Base-by-base conservation (phyloP, 768 basidiomycete species). In the Lactifluus volemus region DNA sequence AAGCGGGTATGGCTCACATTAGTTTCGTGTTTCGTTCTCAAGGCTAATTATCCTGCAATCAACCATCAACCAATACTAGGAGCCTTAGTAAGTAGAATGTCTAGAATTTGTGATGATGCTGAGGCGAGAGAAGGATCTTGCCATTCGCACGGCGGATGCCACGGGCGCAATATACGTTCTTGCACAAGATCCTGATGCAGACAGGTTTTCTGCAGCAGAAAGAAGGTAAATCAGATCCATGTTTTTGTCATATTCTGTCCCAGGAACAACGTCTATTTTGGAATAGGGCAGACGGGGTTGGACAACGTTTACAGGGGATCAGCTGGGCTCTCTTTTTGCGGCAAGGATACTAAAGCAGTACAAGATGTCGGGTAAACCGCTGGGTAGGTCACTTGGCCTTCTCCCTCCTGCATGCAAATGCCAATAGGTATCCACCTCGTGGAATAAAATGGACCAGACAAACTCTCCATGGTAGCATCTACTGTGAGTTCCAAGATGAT, bases 401-500 rank as follows among this genome's bases (percentile, higher is more conserved):
- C 47, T 12, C 32, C 21, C 25, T 21, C 30, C 42, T 14, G 39
- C n/a, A 38, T 32, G 10, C 25, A 25, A 25, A 34, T 19, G 10
- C 54, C 57, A 19, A 17, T 21, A 12, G 39, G 45, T 10, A 42
- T 38, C 25, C 14, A 15, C 34, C n/a, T 17, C 12, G n/a, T 41
- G 70, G 19, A 60, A 78, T 6, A 82, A 47, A 83, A 58, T 77
- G 78, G 3, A 70, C 12, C 76, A 73, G 80, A 81, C 5, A 85
- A 84, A 66, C 74, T 93, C 6, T 90, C 86, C 2, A 89, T 95
- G 83, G 85, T 93, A 6, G 90, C 89, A 5, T 92, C 92, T 1
- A 89, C 90, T 5, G 92, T 95, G 15, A 93, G 90, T 69, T 92
- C 89, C 14, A 93, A 90, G 73, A 91, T 95, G 91, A 73, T 94